phyloP scores from a whole-genome alignment of 306 rosid genomes.

The Bauhinia variegata region DNA sequence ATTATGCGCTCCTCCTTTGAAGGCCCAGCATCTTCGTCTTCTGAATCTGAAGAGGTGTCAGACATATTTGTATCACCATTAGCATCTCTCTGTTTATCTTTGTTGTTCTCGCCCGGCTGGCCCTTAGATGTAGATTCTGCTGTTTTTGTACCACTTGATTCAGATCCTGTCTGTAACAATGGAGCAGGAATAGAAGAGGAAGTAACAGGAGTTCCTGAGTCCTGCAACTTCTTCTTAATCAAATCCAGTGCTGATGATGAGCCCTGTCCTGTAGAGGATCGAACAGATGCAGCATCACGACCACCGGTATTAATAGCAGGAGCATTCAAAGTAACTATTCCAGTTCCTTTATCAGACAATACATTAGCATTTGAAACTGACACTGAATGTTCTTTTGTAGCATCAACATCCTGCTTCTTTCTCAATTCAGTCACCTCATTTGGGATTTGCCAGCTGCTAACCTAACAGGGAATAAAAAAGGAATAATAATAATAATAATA shows the following conservation, averaged over 20 bases:
- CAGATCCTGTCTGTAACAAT: conserved; percentile 53
- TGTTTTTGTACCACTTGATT: conserved; percentile 73
- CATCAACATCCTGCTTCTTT: conserved; percentile 75
- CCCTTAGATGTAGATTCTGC: conserved; percentile 63
- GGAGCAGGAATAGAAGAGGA: conserved; percentile 66
- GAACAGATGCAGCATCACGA: conserved; percentile 84
- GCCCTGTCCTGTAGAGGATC: conserved; percentile 55
- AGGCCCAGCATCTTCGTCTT: conserved; percentile 83
- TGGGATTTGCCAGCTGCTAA: conserved; percentile 99
- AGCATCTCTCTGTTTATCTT: conserved; percentile 77
- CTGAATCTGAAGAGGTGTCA: conserved; percentile 94
- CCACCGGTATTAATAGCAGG: conserved; percentile 91
- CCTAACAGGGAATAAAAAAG: conserved; percentile 50
- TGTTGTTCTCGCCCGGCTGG: conserved; percentile 67
- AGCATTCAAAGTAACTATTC: conserved; percentile 70
- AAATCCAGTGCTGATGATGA: conserved; percentile 88
- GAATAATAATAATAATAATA: conserved; percentile 17
- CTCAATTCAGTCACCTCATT: conserved; percentile 86
- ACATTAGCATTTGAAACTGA: conserved; percentile 61
- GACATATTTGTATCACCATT: conserved; percentile 74
- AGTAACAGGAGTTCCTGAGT: conserved; percentile 78
- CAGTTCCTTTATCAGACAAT: conserved; percentile 70
- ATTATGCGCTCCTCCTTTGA: conserved; percentile 83
- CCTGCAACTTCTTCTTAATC: conserved; percentile 95
- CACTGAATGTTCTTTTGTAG: conserved; percentile 56